Evolutionary conservation across 2,329 filamentous ascomycete species (phyloP), one percentile per base, ranked within the genome.

Genomic region (Fusarium sp.): DNA sequence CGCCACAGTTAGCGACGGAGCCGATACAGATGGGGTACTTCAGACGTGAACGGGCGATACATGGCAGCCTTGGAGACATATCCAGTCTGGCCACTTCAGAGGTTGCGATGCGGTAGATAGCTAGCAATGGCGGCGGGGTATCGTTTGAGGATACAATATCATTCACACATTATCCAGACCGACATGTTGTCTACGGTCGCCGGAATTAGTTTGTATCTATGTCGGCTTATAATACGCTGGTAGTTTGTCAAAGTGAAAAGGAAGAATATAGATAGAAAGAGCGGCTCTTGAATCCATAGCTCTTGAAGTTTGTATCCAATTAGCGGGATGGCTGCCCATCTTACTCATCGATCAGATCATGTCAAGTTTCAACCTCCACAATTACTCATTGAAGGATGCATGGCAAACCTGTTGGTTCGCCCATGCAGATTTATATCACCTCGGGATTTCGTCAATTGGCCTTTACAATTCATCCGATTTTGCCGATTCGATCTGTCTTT

Each of bases 1-100:
- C 18, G 1, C 6, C 18, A 3, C 5, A 38, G 11, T 0, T n/a
- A 38, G 34, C 6, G 8, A n/a, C 9, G 16, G 5, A n/a, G 3
- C 3, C 1, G 16, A n/a, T 38, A 3, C 9, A n/a, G 2, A 6
- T 38, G 16, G 1, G 16, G 32, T 9, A 18, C 32, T 34, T 11
- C 5, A 34, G 0, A 10, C 2, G 10, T 18, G 9, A 18, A 10
- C 0, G 32, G 32, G 1, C 2, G 8, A 34, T 18, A 34, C 2
- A 18, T 18, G 32, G 6, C 1, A 34, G 2, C 2, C 8, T 6
- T 6, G 32, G 2, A 34, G 32, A 6, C 32, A 0, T 18, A 34
- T 6, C 4, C 2, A 34, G 5, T 34, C 0, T 34, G 32, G 5
- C 32, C 8, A 18, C 15, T 34, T 6, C 8, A 9, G 2, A 10